Percentiles rank a stretch among this genome's conserved stretches.
These are phyloP conservation scores for Phlebiopsis flavidoalba DNA, from an alignment of 768 basidiomycete genomes.

Conservation along the genomic window DNA sequence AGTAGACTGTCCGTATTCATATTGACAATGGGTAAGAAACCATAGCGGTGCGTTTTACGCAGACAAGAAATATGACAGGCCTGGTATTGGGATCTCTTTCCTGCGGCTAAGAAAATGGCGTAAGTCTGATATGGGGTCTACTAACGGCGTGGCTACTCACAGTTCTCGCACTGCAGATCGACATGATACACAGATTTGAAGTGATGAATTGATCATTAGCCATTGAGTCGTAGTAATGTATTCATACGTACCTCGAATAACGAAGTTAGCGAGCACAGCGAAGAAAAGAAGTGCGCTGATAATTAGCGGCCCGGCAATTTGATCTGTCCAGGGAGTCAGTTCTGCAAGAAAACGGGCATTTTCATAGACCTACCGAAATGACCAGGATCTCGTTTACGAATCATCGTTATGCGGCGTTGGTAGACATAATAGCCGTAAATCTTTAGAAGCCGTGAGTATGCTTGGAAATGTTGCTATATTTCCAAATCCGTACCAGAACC, in stretches of 20 bases:
- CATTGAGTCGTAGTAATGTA: not conserved
- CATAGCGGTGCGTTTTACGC: not conserved
- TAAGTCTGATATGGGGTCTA: not conserved
- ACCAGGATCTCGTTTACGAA: conserved; percentile 81
- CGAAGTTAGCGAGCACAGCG: conserved; percentile 84
- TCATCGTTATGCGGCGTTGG: conserved; percentile 86
- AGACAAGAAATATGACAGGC: conserved; percentile 1
- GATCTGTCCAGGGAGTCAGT: conserved; percentile 42
- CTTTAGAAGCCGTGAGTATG: conserved; percentile 29
- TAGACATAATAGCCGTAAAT: conserved; percentile 85
- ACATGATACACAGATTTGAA: not conserved
- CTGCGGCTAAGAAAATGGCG: conserved; percentile 1
- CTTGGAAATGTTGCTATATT: not conserved
- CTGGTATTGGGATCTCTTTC: conserved; percentile 14
- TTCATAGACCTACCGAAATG: conserved; percentile 62
- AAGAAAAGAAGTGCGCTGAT: conserved; percentile 81
- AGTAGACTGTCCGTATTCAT: no score
- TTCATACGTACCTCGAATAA: conserved; percentile 67
- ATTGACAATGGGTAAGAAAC: no score
- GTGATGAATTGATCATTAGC: not conserved
- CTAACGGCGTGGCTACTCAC: conserved; percentile 5
- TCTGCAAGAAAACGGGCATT: not conserved
- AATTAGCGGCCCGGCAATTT: conserved; percentile 75
- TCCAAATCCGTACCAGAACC: conserved; percentile 44
- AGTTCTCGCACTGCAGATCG: conserved; percentile 13